These are phyloP conservation scores for Colletotrichum aenigma DNA, from an alignment of 2,329 filamentous ascomycete genomes.

Conservation along the genomic window DNA sequence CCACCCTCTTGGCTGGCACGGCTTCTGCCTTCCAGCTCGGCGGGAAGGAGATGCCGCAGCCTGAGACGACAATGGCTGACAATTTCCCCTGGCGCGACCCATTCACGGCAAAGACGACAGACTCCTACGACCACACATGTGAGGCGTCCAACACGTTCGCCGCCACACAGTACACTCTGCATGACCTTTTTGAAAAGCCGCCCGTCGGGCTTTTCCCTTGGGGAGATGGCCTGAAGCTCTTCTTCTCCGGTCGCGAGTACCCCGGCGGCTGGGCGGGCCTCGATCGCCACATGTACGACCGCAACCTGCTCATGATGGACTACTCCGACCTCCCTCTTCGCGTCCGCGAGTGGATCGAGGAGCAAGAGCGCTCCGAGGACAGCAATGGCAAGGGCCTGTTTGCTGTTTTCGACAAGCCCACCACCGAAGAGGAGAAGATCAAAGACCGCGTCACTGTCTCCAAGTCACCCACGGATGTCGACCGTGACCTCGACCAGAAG, in stretches of 20 bases:
- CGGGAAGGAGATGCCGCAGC: slow-evolving; percentile 24
- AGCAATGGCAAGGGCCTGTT: slow-evolving; percentile 42
- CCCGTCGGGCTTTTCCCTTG: slow-evolving; percentile 44
- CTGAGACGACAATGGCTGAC: slow-evolving; percentile 37
- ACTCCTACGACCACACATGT: slow-evolving; percentile 38
- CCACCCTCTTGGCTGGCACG: slow-evolving; percentile 14
- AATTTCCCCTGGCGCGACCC: slow-evolving; percentile 47
- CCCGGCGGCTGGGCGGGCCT: slow-evolving; percentile 57
- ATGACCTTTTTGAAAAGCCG: slow-evolving; percentile 41
- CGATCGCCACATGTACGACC: slow-evolving; percentile 55
- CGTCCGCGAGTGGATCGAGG: slow-evolving; percentile 54
- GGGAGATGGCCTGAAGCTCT: slow-evolving; percentile 41
- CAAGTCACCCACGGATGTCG: slow-evolving; percentile 25
- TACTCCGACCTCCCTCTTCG: slow-evolving; percentile 45
- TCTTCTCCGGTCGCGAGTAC: slow-evolving; percentile 46
- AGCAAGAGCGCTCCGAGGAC: slow-evolving; percentile 35
- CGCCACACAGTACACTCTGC: slow-evolving; percentile 46
- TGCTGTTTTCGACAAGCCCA: slow-evolving; percentile 43
- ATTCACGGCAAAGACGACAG: slow-evolving; percentile 30
- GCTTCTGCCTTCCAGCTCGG: slow-evolving; percentile 30
- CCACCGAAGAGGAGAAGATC: slow-evolving; percentile 40
- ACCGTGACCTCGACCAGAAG: slow-evolving; percentile 28
- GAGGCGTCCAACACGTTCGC: slow-evolving; percentile 36
- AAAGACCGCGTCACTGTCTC: slow-evolving; percentile 34
- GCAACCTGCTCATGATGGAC: slow-evolving; percentile 51